A percentile compares a stretch with the other conserved stretches of the same genome.
phyloP scores from a whole-genome alignment of 352 stramenopile species.

The Aphanomyces invadans region DNA sequence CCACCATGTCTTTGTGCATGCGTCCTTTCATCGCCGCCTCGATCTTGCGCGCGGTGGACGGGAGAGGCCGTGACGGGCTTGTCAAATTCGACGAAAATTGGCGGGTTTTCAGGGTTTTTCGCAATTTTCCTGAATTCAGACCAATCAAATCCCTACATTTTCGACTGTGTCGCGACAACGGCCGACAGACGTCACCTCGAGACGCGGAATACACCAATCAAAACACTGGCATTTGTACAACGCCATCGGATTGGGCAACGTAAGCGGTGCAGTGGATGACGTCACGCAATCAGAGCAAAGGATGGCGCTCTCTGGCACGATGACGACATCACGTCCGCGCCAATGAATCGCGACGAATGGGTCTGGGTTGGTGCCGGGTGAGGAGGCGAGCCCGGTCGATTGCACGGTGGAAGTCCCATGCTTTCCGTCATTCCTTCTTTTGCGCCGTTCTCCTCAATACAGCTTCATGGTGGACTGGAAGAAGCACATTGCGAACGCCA shows the following conservation, averaged over 20 bases:
- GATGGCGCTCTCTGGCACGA: neutral
- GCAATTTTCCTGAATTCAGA: neutral
- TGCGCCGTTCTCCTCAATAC: neutral
- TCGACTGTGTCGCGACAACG: too few species aligned
- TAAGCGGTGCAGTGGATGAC: neutral
- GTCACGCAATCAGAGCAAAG: neutral
- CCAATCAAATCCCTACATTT: neutral
- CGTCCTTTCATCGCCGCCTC: neutral
- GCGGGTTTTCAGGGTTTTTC: neutral
- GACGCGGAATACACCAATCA: neutral
- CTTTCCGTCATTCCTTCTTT: neutral
- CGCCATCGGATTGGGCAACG: neutral
- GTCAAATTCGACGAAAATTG: neutral
- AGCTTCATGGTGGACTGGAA: constrained; percentile 43
- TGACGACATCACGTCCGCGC: constrained; percentile 1
- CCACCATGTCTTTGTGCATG: neutral
- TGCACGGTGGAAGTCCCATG: too few species aligned
- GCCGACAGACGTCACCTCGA: neutral
- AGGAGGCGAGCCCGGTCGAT: too few species aligned
- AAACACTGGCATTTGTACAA: neutral
- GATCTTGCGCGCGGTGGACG: too few species aligned
- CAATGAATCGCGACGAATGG: neutral
- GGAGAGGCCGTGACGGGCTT: neutral
- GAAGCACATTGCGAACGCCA: constrained; percentile 84
- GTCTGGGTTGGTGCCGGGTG: too few species aligned